phyloP scores from a whole-genome alignment of 2,329 filamentous ascomycete genomes.

The Cladosporium sp. region DNA sequence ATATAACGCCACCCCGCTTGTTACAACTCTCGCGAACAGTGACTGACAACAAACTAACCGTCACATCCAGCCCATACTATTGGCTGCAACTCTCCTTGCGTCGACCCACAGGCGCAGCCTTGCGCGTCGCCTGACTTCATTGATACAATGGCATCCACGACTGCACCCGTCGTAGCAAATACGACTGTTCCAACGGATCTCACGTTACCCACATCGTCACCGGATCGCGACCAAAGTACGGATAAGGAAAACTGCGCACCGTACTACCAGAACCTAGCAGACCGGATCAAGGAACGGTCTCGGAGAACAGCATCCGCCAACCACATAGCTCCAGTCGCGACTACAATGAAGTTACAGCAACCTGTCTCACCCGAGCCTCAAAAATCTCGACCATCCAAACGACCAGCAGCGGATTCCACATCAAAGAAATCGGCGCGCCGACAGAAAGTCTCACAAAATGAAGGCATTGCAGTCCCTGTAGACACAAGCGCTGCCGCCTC shows the following conservation, averaged over 20 bases:
- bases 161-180: not conserved
- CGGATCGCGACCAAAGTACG: not conserved
- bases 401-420: not conserved
- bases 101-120: not conserved
- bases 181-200: not conserved
- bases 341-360: not conserved
- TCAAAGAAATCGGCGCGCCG: not conserved
- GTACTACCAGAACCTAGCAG: not conserved
- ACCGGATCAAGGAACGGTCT: conserved; percentile 8
- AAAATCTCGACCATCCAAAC: not conserved
- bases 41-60: not conserved
- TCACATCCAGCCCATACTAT: not conserved
- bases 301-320: not conserved
- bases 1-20: not conserved
- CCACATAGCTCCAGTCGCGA: not conserved
- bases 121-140: not conserved
- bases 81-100: conserved; percentile 4
- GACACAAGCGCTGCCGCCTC: not conserved
- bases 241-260: not conserved
- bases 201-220: not conserved
- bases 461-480: not conserved
- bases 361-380: not conserved
- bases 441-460: not conserved
- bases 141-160: not conserved
- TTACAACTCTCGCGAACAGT: not conserved